Conservation (phyloP, 106 monocot genomes). For the Ottelia alismoides region DNA sequence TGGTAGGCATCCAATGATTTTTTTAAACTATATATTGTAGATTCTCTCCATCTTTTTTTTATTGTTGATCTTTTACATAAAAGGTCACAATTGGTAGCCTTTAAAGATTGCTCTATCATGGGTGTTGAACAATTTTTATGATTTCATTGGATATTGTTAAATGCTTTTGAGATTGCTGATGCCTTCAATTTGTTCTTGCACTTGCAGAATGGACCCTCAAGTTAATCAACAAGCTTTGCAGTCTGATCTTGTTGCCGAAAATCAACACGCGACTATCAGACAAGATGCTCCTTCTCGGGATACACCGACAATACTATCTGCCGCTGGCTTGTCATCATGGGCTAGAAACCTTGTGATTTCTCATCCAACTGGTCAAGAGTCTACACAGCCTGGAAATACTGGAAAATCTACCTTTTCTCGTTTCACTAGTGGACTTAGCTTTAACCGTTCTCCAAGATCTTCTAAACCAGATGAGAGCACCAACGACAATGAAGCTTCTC, state of each 20-base stretch:
- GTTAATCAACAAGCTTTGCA: constrained; percentile 8
- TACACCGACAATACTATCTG: constrained; percentile 41
- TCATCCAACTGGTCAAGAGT: constrained; percentile 36
- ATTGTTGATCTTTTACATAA: no score
- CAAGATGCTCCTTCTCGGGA: constrained; percentile 27
- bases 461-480: constrained; percentile 30
- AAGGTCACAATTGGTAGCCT: no score
- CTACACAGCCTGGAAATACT: constrained; percentile 36
- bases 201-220: no score
- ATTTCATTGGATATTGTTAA: no score
- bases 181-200: no score
- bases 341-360: constrained; percentile 68
- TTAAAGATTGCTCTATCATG: no score
- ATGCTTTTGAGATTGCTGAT: no score
- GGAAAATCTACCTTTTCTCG: constrained; percentile 75
- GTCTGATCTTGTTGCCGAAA: constrained; percentile 10
- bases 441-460: constrained; percentile 59
- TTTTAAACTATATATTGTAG: no score
- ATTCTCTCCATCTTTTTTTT: no score
- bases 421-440: constrained; percentile 64
- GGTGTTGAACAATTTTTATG: no score
- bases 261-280: constrained; percentile 14
- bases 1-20: no score
- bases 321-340: constrained; percentile 78
- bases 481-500: constrained; percentile 20